Evolutionary conservation across 257 asterid species (phyloP), one percentile per base, ranked within the genome.

Genomic region (Cruciata laevipes): DNA sequence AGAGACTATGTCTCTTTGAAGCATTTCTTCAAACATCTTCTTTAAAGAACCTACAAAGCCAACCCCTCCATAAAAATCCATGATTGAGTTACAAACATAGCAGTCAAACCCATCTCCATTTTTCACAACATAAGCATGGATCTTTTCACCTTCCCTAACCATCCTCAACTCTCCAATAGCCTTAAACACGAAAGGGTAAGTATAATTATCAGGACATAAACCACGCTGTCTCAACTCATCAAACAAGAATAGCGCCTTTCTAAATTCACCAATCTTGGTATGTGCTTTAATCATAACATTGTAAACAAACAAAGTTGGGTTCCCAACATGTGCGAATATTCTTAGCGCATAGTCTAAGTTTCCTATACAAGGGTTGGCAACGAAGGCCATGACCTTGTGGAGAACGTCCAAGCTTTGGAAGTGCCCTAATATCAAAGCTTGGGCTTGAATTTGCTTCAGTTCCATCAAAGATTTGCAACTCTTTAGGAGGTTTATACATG

Each of bases 111-210:
- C 72, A 71, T 67, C 77, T 69, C 95, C 98, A 73, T 75, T 73
- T 74, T 86, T 91, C 73, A 87, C 49, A 35, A 85, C 95, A 81
- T 84, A 79, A 33, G 95, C 96, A 58, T 87, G 98, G 83, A 89
- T 57, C 88, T 80, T 91, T 71, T 84, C 85, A 75, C 96, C 96
- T 40, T 68, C 83, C 14, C 16, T 59, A 61, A 79, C 80, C 74
- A 37, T 38, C 69, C 80, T 78, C 83, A 89, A 66, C 69, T 86
- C 77, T 7, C 79, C 91, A 70, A 85, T 68, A 5, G 95, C 88
- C 78, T 91, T 89, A 56, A 82, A 89, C 72, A 89, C 88, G 44
- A 91, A 91, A 1, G 98, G 96, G 73, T 83, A 91, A 4, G 96
- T 89, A 42, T 81, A 91, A 65, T 78, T 85, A 82, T 91, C 98